Evolutionary conservation across 805 yeast species (phyloP), one percentile per base, ranked within the genome.

Genomic region (Vanderwaltozyma polyspora): DNA sequence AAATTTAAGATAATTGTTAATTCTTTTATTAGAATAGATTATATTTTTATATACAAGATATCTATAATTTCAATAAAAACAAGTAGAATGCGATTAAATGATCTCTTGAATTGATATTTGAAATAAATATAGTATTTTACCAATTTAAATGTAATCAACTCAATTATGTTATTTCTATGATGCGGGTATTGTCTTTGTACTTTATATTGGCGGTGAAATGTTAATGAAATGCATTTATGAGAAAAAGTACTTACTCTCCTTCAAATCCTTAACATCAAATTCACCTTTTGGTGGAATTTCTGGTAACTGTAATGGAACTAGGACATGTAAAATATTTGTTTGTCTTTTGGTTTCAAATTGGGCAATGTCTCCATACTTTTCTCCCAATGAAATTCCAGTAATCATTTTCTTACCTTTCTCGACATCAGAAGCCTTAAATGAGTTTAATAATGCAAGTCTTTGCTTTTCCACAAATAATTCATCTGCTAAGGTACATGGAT

Each of bases 201-300:
- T n/a, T n/a, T n/a, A n/a, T n/a, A n/a, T n/a, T n/a, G n/a, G n/a
- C n/a, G n/a, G n/a, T n/a, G n/a, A n/a, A n/a, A n/a, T n/a, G n/a
- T n/a, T n/a, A n/a, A n/a, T n/a, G n/a, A n/a, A n/a, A n/a, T n/a
- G n/a, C n/a, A n/a, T n/a, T 37, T 28, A 58, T 18, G 66, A 62
- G 43, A 89, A 89, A 68, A 89, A 89, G 58, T 89, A 89, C 22
- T 68, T 67, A 42, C 95, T 83, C 32, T 76, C 72, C 50, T 70
- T 68, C 28, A 87, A 79, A 38, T 70, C 71, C 26, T 63, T 60
- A 25, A 89, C 93, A 50, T 89, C 93, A 47, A 89, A 83, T 13
- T 75, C 76, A 33, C 96, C 98, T 55, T 72, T 78, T 32, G 68
- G 62, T 11, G 95, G 95, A 28, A 84, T 71, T 0, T 64, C 67